Evolutionary conservation across 2,329 filamentous ascomycete genomes (phyloP), one percentile per base, ranked within the genome.

Genomic region (Cytospora piceicola): DNA sequence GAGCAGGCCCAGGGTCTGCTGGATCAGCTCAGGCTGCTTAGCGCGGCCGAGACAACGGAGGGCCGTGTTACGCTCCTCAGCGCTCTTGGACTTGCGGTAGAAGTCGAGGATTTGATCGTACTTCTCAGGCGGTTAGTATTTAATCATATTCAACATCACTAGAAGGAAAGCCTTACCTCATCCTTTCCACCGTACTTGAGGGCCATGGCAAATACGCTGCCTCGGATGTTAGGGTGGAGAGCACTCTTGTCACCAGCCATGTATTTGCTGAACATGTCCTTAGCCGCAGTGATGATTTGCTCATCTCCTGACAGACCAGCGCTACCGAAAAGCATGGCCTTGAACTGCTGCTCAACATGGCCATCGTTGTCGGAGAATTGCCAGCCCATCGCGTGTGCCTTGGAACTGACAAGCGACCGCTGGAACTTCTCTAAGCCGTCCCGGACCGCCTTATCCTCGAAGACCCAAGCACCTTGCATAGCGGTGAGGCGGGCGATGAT

Each of bases 281-380:
- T 90, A 9, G 93, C 90, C 9, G 93, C 92, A 58, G 88, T 84
- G 74, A 94, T 87, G 68, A 97, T 87, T 70, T 85, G 82, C 72
- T 93, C 82, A 73, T 98, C 94, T 39, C 93, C 93, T 55, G 89
- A 85, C 70, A 92, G 82, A 65, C 94, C 94, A 59, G 94, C 93
- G 71, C 85, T 87, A 68, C 91, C 91, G 75, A 98, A 98, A 76
- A 97, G 85, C 75, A 97, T 86, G 17, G 88, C 89, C 83, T 98
- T 98, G 85, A 97, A 96, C 76, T 97, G 94, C 77, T 97, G 93
- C 76, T 94, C 85, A 70, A 97, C 89, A 75, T 97, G 94, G 58
- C 91, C 92, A 72, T 98, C 94, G 4, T 84, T 85, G 30, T 94
- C 90, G 32, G 87, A 90, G 78, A 98, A 97, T 17, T 87, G 80